Conservation (phyloP, 2,329 filamentous ascomycete genomes). For the Aspergillaceae sp. region DNA sequence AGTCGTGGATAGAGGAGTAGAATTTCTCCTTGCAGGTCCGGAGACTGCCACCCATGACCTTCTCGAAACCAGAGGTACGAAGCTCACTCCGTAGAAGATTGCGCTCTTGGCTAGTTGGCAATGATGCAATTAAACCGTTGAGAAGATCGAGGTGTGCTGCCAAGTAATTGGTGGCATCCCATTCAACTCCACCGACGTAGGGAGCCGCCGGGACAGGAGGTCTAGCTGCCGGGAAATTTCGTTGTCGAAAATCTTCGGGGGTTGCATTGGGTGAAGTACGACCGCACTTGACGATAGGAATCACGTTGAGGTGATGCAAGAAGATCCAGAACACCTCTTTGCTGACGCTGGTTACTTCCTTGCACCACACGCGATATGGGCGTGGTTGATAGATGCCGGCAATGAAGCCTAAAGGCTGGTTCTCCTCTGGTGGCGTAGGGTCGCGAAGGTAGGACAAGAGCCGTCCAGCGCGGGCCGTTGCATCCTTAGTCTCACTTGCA, state of each 20-base stretch:
- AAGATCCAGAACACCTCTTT: slow-evolving; percentile 99
- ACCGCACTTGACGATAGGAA: slow-evolving; percentile 44
- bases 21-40: slow-evolving; percentile 97
- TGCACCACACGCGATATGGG: slow-evolving; percentile 89
- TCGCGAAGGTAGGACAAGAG: slow-evolving; percentile 74
- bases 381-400: slow-evolving; percentile 78
- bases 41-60: slow-evolving; percentile 73
- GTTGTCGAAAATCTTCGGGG: slow-evolving; percentile 31
- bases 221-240: slow-evolving; percentile 76
- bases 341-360: slow-evolving; percentile 83
- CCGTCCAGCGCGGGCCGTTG: slow-evolving; percentile 55
- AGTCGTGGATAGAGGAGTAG: slow-evolving; percentile 85
- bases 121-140: slow-evolving; percentile 79
- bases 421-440: slow-evolving; percentile 64
- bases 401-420: slow-evolving; percentile 74
- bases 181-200: slow-evolving; percentile 94
- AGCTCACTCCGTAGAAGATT: slow-evolving; percentile 72
- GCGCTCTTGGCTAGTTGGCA: slow-evolving; percentile 60
- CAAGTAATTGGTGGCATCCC: slow-evolving; percentile 96
- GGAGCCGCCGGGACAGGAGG: slow-evolving; percentile 89
- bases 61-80: slow-evolving; percentile 80
- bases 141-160: slow-evolving; percentile 86
- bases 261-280: slow-evolving; percentile 11
- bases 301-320: slow-evolving; percentile 82
- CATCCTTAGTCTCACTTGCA: slow-evolving; percentile 52